These are phyloP conservation scores for Tremella mesenterica DNA, from an alignment of 768 basidiomycete species.

Conservation along the genomic window DNA sequence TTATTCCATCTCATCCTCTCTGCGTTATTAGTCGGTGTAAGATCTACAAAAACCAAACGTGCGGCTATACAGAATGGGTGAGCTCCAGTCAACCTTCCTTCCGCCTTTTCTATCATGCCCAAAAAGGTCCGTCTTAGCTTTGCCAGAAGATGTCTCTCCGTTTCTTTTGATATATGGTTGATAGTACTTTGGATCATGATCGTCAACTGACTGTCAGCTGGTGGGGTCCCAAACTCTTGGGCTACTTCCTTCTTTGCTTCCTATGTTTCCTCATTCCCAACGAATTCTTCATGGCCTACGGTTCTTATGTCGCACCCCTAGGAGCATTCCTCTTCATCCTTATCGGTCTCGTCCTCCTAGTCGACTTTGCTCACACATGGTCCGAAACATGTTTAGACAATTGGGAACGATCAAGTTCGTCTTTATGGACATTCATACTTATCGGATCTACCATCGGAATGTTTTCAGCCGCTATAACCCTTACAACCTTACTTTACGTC, in stretches of 20 bases:
- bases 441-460: conserved; percentile 83
- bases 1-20: conserved; percentile 80
- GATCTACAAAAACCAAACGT: conserved; percentile 82
- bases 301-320: conserved; percentile 76
- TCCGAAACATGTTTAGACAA: conserved; percentile 92
- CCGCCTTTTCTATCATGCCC: no score
- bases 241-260: conserved; percentile 74
- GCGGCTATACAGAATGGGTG: conserved; percentile 96
- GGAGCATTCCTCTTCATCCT: conserved; percentile 93
- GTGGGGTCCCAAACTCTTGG: conserved; percentile 95
- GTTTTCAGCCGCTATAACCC: conserved; percentile 72
- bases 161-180: no score
- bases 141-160: no score
- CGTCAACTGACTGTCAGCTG: conserved; percentile 52
- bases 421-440: conserved; percentile 91
- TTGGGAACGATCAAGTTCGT: conserved; percentile 81
- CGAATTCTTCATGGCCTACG: conserved; percentile 97
- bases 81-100: no score
- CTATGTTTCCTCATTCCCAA: conserved; percentile 93
- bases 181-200: not conserved
- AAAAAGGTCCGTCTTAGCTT: no score
- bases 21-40: conserved; percentile 69
- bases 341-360: conserved; percentile 88
- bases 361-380: conserved; percentile 99
- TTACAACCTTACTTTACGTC: conserved; percentile 80